Percentiles rank a stretch among this genome's conserved stretches.
Conservation (phyloP, 1,284 basidiomycete genomes). For the Dichomitus squalens region DNA sequence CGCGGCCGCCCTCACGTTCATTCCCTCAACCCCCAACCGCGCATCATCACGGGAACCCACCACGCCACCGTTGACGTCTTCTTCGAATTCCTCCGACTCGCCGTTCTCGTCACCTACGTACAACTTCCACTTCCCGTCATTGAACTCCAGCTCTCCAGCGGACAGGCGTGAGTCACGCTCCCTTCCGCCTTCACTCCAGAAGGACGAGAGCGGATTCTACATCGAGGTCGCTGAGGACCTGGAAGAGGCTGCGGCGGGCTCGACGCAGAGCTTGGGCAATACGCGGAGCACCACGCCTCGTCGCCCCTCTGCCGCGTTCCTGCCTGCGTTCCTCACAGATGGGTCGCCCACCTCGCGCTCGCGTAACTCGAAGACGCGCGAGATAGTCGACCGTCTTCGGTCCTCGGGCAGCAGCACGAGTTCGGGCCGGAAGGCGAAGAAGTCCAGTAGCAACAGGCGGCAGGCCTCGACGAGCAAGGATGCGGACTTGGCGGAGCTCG, state of each 20-base stretch:
- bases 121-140: constrained; percentile 36
- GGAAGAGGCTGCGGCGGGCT: constrained; percentile 3
- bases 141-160: constrained; percentile 24
- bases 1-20: constrained; percentile 33
- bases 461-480: constrained; percentile 14
- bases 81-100: constrained; percentile 26
- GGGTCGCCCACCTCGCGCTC: constrained; percentile 22
- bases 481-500: neutral
- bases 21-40: constrained; percentile 26
- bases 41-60: constrained; percentile 12
- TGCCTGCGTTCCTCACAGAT: constrained; percentile 32
- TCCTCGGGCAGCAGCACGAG: constrained; percentile 21
- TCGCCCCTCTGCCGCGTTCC: constrained; percentile 27
- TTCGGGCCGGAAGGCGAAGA: constrained; percentile 27
- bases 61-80: constrained; percentile 25
- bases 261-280: constrained; percentile 22
- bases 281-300: constrained; percentile 30
- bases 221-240: constrained; percentile 17
- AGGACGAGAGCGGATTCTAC: constrained; percentile 39
- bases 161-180: constrained; percentile 30
- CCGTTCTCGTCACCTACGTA: constrained; percentile 31
- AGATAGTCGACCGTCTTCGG: constrained; percentile 36
- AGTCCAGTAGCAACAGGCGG: constrained; percentile 12
- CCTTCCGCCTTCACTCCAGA: constrained; percentile 31
- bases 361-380: constrained; percentile 33